Evolutionary conservation across 768 basidiomycete species (phyloP).

Genomic region (Holtermanniella nyarrowii): DNA sequence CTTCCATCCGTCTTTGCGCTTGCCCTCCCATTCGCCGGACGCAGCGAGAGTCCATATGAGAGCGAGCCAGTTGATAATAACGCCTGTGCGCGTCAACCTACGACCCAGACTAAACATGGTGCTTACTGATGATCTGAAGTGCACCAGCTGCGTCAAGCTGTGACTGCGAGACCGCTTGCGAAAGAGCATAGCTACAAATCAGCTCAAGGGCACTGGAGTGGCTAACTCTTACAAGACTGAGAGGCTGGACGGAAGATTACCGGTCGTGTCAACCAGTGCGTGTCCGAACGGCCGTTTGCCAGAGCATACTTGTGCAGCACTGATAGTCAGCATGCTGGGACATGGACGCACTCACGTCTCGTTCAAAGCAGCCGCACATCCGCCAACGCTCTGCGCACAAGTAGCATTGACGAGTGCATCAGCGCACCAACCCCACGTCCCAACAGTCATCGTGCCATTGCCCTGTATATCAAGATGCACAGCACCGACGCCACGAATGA

Average conservation of each 20-base stretch:
- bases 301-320: not conserved
- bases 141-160: not conserved
- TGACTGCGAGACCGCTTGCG: not conserved
- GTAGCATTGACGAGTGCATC: conserved; percentile 4
- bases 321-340: not conserved
- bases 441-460: conserved; percentile 11
- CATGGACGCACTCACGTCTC: not conserved
- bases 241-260: not conserved
- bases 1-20: conserved; percentile 10
- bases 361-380: too few relatives aligned
- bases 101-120: not conserved
- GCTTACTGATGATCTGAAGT: not conserved
- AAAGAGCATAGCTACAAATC: not conserved
- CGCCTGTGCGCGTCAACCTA: conserved; percentile 2
- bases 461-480: conserved; percentile 7
- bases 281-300: not conserved
- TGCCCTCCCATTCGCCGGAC: conserved; percentile 14
- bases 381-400: too few relatives aligned
- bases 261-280: not conserved
- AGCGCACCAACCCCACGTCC: conserved; percentile 30
- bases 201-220: conserved; percentile 17
- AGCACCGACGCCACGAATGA: conserved; percentile 21
- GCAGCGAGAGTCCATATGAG: conserved; percentile 20
- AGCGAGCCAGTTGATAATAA: conserved; percentile 11
- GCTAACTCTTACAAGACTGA: conserved; percentile 4